phyloP scores from a whole-genome alignment of 106 monocot genomes.

The Phalaenopsis aphrodite region DNA sequence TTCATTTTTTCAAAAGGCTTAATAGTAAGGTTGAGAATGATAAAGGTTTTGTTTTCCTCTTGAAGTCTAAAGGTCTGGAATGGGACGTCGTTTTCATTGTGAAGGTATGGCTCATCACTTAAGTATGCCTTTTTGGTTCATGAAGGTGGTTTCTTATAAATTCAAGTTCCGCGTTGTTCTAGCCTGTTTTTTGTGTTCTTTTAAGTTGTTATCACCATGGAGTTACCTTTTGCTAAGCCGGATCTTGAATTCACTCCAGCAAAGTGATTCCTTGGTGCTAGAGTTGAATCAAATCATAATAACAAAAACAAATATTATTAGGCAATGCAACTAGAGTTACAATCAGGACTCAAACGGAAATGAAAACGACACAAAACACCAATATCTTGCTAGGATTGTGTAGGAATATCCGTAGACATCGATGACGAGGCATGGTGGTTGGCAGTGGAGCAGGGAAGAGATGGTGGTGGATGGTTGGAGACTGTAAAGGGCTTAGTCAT shows the following conservation, averaged over 20 bases:
- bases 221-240: background rate
- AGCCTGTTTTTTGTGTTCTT: background rate
- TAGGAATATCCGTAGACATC: too few species aligned
- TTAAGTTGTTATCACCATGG: background rate
- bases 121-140: background rate
- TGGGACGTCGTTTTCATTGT: conserved; percentile 91
- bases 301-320: too few species aligned
- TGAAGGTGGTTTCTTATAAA: background rate
- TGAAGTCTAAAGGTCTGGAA: conserved; percentile 93
- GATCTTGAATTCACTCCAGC: background rate
- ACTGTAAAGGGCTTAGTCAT: too few species aligned
- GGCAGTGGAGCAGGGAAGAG: too few species aligned
- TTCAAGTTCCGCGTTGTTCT: too few species aligned
- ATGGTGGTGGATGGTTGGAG: too few species aligned
- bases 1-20: conserved; percentile 2
- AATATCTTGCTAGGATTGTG: too few species aligned
- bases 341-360: too few species aligned
- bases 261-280: background rate
- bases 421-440: too few species aligned
- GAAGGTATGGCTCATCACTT: conserved; percentile 41
- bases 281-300: too few species aligned
- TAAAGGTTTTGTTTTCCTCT: conserved; percentile 12
- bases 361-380: too few species aligned
- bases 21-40: background rate
- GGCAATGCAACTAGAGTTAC: too few species aligned